These are phyloP conservation scores for Cercospora sesami DNA, from an alignment of 2,329 filamentous ascomycete species.

Conservation along the genomic window DNA sequence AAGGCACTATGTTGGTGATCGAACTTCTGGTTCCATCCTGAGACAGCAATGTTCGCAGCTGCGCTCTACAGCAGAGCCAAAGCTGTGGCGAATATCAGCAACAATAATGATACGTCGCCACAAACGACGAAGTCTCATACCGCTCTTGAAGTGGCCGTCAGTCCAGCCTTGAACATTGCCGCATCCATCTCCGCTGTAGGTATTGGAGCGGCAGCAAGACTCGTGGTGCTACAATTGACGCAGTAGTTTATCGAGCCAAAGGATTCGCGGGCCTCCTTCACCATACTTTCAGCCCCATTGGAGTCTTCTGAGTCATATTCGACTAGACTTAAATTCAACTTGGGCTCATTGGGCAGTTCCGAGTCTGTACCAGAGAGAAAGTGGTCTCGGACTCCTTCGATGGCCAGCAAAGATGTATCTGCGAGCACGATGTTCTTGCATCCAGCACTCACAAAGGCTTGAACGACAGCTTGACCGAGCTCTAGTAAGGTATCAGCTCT, in stretches of 20 bases:
- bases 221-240: background rate
- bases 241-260: background rate
- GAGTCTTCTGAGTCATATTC: background rate
- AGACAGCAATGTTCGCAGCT: background rate
- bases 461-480: background rate
- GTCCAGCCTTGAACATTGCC: background rate
- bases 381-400: background rate
- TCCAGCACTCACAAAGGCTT: background rate
- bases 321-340: background rate
- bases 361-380: background rate
- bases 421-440: background rate
- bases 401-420: background rate
- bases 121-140: background rate
- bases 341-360: background rate
- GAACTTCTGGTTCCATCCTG: background rate
- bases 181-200: background rate
- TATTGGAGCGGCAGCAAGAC: background rate
- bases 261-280: background rate
- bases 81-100: background rate
- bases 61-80: background rate
- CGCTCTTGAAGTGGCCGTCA: background rate
- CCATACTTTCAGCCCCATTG: background rate
- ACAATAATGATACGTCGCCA: background rate
- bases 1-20: background rate
- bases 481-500: background rate